These are phyloP conservation scores for Protomyces macrosporus DNA, from an alignment of 1,139 yeast species.

Conservation along the genomic window DNA sequence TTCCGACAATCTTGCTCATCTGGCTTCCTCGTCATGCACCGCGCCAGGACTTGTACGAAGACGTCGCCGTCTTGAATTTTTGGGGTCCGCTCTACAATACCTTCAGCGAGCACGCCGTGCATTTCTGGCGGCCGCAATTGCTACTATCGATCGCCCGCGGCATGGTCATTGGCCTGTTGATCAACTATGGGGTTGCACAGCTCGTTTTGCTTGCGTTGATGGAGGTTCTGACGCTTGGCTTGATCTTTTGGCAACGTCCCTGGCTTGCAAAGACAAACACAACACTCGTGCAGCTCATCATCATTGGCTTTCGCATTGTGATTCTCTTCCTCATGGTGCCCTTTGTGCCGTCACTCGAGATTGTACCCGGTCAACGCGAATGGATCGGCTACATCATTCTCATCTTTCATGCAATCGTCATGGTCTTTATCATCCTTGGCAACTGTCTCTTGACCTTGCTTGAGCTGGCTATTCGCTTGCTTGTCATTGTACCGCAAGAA, in stretches of 20 bases:
- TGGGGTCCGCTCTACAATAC: constrained; percentile 39
- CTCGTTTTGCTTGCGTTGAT: constrained; percentile 36
- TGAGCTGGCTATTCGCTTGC: constrained; percentile 36
- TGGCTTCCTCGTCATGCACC: constrained; percentile 32
- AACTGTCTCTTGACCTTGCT: constrained; percentile 37
- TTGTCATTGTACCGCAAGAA: constrained; percentile 34
- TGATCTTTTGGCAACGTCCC: constrained; percentile 35
- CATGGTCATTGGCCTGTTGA: constrained; percentile 39
- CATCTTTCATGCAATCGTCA: constrained; percentile 37
- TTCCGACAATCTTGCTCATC: constrained; percentile 32
- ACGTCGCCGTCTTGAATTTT: constrained; percentile 35
- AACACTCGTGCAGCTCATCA: constrained; percentile 35
- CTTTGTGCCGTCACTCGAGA: constrained; percentile 35
- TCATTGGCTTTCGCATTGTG: constrained; percentile 35
- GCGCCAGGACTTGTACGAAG: constrained; percentile 35
- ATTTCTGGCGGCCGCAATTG: constrained; percentile 30
- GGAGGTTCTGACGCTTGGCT: constrained; percentile 35
- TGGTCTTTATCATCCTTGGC: constrained; percentile 35
- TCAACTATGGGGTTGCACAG: constrained; percentile 40
- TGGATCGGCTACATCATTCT: constrained; percentile 40
- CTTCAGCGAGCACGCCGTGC: constrained; percentile 32
- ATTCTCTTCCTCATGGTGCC: constrained; percentile 37
- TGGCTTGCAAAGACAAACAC: constrained; percentile 37
- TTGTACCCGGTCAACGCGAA: constrained; percentile 34
- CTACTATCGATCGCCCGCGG: constrained; percentile 36